A percentile compares a stretch with the other conserved stretches of the same genome.
These are phyloP conservation scores for Rubroshorea leprosula DNA, from an alignment of 345 rosid species.

Conservation along the genomic window DNA sequence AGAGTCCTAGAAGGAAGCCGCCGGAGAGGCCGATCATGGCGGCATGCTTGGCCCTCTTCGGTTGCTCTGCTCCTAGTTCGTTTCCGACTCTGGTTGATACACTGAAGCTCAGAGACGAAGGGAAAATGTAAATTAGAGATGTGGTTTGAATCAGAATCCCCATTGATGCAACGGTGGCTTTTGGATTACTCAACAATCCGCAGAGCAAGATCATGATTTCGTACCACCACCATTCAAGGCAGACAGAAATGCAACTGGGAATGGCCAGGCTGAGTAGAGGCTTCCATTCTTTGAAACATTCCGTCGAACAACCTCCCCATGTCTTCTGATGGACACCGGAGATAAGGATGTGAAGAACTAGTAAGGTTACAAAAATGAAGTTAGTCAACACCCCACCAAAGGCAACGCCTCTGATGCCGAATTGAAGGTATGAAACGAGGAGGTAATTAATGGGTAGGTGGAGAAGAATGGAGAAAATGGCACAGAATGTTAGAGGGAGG, in stretches of 20 bases:
- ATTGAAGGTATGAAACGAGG: conserved; percentile 40
- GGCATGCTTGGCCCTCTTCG: conserved; percentile 48
- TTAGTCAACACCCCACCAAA: conserved; percentile 67
- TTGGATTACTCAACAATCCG: conserved; percentile 50
- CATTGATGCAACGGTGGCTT: conserved; percentile 71
- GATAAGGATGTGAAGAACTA: conserved; percentile 48
- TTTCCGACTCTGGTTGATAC: conserved; percentile 80
- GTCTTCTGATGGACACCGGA: conserved; percentile 42
- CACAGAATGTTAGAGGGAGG: conserved; percentile 61
- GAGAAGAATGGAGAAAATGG: conserved; percentile 46
- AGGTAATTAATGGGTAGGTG: conserved; percentile 63
- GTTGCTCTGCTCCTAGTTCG: conserved; percentile 59
- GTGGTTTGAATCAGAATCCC: conserved; percentile 79
- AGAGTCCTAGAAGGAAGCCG: conserved; percentile 52
- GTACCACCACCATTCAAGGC: conserved; percentile 95
- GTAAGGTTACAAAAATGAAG: conserved; percentile 47
- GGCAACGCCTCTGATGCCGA: conserved; percentile 74
- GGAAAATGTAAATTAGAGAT: conserved; percentile 67
- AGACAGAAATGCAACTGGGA: conserved; percentile 74
- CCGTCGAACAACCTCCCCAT: conserved; percentile 57
- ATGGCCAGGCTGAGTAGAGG: conserved; percentile 44
- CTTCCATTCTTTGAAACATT: conserved; percentile 56
- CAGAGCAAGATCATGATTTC: conserved; percentile 75
- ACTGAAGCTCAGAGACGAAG: conserved; percentile 71
- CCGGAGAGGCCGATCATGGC: conserved; percentile 44